Evolutionary conservation across 1,139 yeast species (phyloP), one percentile per base, ranked within the genome.

Genomic region (Zhuliangozyma blackwelliae): DNA sequence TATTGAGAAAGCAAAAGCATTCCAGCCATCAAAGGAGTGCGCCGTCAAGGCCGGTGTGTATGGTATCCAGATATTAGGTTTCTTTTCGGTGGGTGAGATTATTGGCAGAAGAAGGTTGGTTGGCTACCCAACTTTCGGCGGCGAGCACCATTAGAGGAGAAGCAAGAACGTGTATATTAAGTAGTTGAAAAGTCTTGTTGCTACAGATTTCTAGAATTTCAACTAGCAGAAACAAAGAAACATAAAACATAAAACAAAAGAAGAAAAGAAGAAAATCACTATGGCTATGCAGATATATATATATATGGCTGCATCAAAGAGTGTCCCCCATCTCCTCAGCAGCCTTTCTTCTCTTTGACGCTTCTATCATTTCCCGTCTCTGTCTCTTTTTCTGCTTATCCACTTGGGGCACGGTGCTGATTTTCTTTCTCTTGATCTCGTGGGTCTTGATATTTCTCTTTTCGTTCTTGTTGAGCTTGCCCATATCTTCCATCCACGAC

Each of bases 11-110:
- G 65, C 66, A 45, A 52, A 60, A 42, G 59, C 68, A 40, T 71
- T 77, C 63, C 61, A 67, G 52, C 68, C 84, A 49, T 51, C 63
- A 52, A 80, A 76, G 65, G 80, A 77, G 49, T 73, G 72, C 54
- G 73, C 72, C 47, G 66, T 79, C 54, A 81, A 78, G 68, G 87
- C 76, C 58, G 83, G 84, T 51, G 82, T 90, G 38, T 81, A 79
- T 63, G 81, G 82, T 51, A 70, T 89, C 50, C 98, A 92, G 67
- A 69, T 92, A 45, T 72, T 87, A 50, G 99, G 97, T 46, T 77
- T 89, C 64, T 92, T 89, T 68, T 82, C 97, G 25, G 73, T 92
- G 36, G 99, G 99, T 59, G 98, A 92, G 75, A 81, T 90, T 51
- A 77, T 92, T 57, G 99, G 99, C 57, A 89, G 98, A 77, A 86